Evolutionary conservation across 2,329 filamentous ascomycete species (phyloP), one percentile per base, ranked within the genome.

Genomic region (Alternaria sp.): DNA sequence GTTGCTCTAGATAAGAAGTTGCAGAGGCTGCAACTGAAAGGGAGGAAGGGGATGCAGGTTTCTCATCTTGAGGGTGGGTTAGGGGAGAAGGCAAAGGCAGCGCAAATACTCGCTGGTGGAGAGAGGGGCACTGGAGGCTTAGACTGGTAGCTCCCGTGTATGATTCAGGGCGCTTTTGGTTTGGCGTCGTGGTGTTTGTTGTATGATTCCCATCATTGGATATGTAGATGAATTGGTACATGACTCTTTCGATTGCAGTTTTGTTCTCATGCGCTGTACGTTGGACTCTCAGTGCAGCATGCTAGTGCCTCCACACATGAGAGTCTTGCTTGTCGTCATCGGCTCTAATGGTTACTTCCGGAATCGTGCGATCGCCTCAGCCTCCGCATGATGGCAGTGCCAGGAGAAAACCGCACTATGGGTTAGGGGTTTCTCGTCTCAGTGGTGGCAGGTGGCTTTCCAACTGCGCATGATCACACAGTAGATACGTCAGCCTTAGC

Each of bases 1-100:
- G 83, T 82, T 50, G 82, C 80, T 55, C 69, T 89, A 54, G 87
- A 89, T 71, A 82, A 82, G 78, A 87, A 83, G 71, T 76, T 88
- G 59, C 84, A 85, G 73, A 57, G 63, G 30, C 68, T 70, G 66
- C 64, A 74, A 25, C 77, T 84, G 70, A 86, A 86, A 72, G 86
- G 86, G 0, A 80, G 84, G 68, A 87, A 86, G 74, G 80, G 79
- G 0, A 68, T 78, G 45, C 70, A 76, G 46, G 80, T 80, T 4
- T 83, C 81, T 57, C 82, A 85, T 71, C 66, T 85, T 36, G 73
- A 79, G 28, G 74, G 76, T 34, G 82, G 82, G 2, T 51, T 81
- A 49, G 83, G 82, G 1, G 79, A 81, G 66, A 74, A 78, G 57
- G 78, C 64, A 4, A 83, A 80, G 68, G 82, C 81, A 22, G 72